Evolutionary conservation across 352 stramenopile species (phyloP).

Genomic region (Pythium folliculosum): DNA sequence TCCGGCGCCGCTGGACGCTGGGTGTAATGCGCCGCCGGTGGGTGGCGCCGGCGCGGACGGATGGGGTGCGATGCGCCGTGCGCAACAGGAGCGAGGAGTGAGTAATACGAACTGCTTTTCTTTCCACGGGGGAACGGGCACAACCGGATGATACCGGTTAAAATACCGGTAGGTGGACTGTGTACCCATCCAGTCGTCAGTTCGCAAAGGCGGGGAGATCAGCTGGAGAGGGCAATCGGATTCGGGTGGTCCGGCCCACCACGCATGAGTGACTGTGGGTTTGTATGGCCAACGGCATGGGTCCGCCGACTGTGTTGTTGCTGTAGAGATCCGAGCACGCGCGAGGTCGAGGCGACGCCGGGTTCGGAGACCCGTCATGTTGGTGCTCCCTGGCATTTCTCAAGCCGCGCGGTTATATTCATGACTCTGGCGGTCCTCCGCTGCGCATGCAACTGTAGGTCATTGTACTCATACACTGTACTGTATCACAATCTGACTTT

Average conservation of each 20-base stretch:
- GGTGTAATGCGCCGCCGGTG: background rate
- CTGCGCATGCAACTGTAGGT: too few relatives aligned
- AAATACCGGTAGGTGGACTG: background rate
- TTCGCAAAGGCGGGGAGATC: background rate
- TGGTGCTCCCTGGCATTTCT: too few relatives aligned
- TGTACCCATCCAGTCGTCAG: conserved; percentile 13
- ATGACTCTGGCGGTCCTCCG: too few relatives aligned
- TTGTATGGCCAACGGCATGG: conserved; percentile 12
- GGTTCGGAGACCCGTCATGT: too few relatives aligned
- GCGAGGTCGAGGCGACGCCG: too few relatives aligned
- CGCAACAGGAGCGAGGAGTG: background rate
- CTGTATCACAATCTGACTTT: too few relatives aligned
- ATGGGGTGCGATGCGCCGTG: background rate
- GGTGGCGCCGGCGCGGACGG: background rate
- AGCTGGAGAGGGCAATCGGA: background rate
- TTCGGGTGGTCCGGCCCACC: background rate
- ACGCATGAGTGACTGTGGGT: background rate
- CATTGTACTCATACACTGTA: too few relatives aligned
- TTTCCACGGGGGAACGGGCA: background rate
- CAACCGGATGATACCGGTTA: conserved; percentile 2
- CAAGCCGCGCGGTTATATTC: too few relatives aligned
- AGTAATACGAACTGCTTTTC: background rate
- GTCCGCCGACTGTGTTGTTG: background rate
- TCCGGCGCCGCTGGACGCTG: too few relatives aligned
- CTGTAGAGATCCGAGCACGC: background rate